Conservation (phyloP, 1,284 basidiomycete genomes). For the Pseudozyma flocculosa region DNA sequence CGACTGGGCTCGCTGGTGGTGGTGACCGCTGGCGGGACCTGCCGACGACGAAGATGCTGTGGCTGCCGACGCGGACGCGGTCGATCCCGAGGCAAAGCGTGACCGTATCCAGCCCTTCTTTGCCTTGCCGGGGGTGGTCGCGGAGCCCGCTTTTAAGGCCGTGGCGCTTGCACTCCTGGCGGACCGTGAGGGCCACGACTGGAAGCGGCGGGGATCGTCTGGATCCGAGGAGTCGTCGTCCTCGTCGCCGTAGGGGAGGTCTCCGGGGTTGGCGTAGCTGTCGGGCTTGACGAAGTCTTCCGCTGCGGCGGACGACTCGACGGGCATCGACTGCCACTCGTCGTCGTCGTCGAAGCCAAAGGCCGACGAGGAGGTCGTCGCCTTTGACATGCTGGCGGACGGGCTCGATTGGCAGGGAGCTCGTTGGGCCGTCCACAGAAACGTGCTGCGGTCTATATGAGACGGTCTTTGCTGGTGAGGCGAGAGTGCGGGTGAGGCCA, state of each 20-base stretch:
- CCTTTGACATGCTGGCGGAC: too few species aligned
- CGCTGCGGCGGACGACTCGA: slow-evolving; percentile 6
- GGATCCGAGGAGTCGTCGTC: slow-evolving; percentile 27
- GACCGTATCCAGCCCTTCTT: slow-evolving; percentile 12
- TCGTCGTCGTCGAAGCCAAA: slow-evolving; percentile 34
- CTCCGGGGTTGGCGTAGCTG: slow-evolving; percentile 21
- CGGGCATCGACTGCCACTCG: slow-evolving; percentile 50
- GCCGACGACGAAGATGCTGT: background rate
- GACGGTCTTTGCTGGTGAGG: too few species aligned
- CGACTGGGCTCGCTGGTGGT: background rate
- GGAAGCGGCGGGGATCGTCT: slow-evolving; percentile 28
- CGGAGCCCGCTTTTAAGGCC: slow-evolving; percentile 4
- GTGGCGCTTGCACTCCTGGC: background rate
- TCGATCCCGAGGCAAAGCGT: slow-evolving; percentile 4
- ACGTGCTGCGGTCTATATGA: too few species aligned
- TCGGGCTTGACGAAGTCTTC: background rate
- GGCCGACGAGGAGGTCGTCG: background rate
- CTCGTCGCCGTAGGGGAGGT: slow-evolving; percentile 29
- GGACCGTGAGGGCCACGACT: slow-evolving; percentile 18
- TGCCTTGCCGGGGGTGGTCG: slow-evolving; percentile 7
- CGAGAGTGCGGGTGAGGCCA: too few species aligned
- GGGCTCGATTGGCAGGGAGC: too few species aligned
- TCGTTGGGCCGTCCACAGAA: too few species aligned
- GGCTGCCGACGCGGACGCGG: background rate
- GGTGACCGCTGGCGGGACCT: slow-evolving; percentile 5